Percentiles rank a stretch among this genome's conserved stretches.
Conservation (phyloP, 2,329 filamentous ascomycete genomes). For the Leptoxyphium fumago region DNA sequence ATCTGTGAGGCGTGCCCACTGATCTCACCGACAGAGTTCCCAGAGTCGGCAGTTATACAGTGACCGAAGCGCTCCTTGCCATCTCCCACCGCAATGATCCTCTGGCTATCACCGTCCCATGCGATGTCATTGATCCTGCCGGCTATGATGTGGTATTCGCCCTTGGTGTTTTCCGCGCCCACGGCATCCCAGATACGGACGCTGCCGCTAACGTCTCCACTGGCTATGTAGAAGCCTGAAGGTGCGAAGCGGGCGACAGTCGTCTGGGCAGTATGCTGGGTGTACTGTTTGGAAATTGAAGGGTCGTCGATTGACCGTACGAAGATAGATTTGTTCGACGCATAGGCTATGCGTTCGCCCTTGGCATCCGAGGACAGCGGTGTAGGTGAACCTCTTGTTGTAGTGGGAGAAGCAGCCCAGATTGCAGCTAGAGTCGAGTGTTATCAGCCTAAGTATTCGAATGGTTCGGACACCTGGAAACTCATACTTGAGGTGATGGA, state of each 20-base stretch:
- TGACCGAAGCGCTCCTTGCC: conserved; percentile 87
- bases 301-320: conserved; percentile 88
- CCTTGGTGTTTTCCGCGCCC: conserved; percentile 76
- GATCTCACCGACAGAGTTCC: conserved; percentile 91
- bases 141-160: conserved; percentile 87
- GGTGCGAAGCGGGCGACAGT: conserved; percentile 90
- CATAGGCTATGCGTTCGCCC: conserved; percentile 84
- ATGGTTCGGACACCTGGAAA: no score
- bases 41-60: conserved; percentile 88
- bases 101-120: conserved; percentile 94
- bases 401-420: conserved; percentile 72
- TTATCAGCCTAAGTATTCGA: neutral
- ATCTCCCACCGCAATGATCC: conserved; percentile 89
- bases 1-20: conserved; percentile 80
- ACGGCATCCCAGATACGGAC: conserved; percentile 86
- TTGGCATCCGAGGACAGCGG: conserved; percentile 78
- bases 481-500: conserved; percentile 11
- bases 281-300: conserved; percentile 74
- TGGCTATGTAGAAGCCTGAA: conserved; percentile 87
- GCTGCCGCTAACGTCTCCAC: conserved; percentile 69
- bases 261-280: conserved; percentile 72
- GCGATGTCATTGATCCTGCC: conserved; percentile 92
- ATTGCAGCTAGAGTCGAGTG: conserved; percentile 43
- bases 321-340: conserved; percentile 92
- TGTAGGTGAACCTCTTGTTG: conserved; percentile 72